Conservation (phyloP, 2,329 filamentous ascomycete species). For the Trichothecium roseum region DNA sequence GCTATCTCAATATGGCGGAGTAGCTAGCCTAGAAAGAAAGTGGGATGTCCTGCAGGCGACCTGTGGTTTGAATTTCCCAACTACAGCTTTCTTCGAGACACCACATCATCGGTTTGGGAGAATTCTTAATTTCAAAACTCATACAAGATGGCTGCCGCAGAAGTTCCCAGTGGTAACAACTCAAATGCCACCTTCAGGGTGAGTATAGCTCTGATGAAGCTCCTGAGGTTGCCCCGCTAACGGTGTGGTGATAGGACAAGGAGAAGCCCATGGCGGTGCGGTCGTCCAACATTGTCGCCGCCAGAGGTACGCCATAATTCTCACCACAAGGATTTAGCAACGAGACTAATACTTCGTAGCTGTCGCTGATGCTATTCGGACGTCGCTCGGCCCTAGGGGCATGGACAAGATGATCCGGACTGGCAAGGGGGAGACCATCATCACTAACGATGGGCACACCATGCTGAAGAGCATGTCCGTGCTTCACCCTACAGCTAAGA, state of each 20-base stretch:
- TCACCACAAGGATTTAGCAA: neutral
- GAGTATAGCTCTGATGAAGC: constrained; percentile 21
- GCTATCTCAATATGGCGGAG: constrained; percentile 15
- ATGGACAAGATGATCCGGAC: constrained; percentile 99
- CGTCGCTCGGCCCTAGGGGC: constrained; percentile 87
- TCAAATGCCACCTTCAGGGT: constrained; percentile 49
- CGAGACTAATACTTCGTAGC: constrained; percentile 39
- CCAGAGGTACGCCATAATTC: constrained; percentile 58
- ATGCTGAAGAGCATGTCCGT: constrained; percentile 99
- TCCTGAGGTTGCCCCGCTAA: constrained; percentile 27
- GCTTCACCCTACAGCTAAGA: constrained; percentile 98
- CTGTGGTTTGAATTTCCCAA: constrained; percentile 7
- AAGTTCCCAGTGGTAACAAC: constrained; percentile 21
- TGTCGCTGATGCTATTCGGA: constrained; percentile 94
- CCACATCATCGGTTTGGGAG: constrained; percentile 5
- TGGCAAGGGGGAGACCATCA: constrained; percentile 92
- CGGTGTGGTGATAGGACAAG: constrained; percentile 51
- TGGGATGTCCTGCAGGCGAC: constrained; percentile 21
- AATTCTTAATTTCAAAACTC: constrained; percentile 23
- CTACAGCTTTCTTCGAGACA: constrained; percentile 9
- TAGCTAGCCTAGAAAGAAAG: constrained; percentile 20
- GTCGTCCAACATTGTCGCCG: constrained; percentile 92
- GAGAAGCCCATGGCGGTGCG: constrained; percentile 98
- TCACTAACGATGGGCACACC: constrained; percentile 98
- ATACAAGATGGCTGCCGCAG: constrained; percentile 33